Percentiles rank a stretch among this genome's conserved stretches.
These are phyloP conservation scores for Dionaea muscipula DNA, from an alignment of 179 eudicot genomes.

Conservation along the genomic window DNA sequence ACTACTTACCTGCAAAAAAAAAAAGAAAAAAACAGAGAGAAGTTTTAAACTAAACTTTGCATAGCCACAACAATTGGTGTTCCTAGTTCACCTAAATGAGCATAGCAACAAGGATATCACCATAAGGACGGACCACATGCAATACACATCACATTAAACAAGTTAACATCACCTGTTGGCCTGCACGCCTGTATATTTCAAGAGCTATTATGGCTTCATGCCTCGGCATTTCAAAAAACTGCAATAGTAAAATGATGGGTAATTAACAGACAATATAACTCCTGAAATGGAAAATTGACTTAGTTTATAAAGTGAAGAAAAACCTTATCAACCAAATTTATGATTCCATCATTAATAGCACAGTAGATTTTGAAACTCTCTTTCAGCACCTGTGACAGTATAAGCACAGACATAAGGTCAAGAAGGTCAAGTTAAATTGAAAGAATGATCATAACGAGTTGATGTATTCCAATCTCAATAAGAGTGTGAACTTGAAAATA, in stretches of 20 bases:
- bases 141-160: neutral
- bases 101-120: neutral
- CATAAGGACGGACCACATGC: neutral
- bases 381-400: conserved; percentile 54
- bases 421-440: neutral
- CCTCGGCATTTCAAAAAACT: conserved; percentile 97
- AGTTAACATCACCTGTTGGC: conserved; percentile 58
- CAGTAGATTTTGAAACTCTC: conserved; percentile 91
- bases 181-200: conserved; percentile 80
- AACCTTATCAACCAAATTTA: conserved; percentile 84
- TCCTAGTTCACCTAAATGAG: no score
- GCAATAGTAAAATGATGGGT: conserved; percentile 10
- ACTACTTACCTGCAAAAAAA: no score
- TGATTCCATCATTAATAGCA: conserved; percentile 84
- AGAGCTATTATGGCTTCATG: conserved; percentile 87
- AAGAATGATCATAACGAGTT: no score
- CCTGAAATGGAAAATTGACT: neutral
- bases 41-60: no score
- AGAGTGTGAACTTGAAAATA: no score
- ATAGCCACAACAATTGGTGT: no score
- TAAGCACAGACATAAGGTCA: neutral
- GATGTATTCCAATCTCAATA: no score
- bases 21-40: no score
- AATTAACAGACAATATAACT: neutral
- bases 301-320: neutral